Conservation (phyloP, 306 rosid species). For the Luffa acutangula region DNA sequence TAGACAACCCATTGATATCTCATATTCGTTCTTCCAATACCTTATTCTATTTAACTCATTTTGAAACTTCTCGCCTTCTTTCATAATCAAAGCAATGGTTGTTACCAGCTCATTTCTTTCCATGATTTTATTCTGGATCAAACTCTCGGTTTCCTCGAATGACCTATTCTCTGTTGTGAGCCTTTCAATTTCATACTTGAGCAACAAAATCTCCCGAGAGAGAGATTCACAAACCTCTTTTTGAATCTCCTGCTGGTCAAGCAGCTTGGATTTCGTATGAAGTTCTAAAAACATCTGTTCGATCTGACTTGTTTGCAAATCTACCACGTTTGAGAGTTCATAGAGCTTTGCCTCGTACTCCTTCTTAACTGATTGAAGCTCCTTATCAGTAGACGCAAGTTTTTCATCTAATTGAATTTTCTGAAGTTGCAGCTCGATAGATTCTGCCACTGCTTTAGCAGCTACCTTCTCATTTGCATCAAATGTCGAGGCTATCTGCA, state of each 20-base stretch:
- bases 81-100: conserved; percentile 38
- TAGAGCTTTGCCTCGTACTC: conserved; percentile 36
- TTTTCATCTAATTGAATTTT: conserved; percentile 45
- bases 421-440: conserved; percentile 48
- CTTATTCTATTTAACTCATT: conserved; percentile 35
- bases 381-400: conserved; percentile 44
- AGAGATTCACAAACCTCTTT: conserved; percentile 38
- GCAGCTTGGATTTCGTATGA: conserved; percentile 46
- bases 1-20: conserved; percentile 24
- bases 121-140: conserved; percentile 29
- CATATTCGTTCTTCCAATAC: conserved; percentile 43
- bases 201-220: conserved; percentile 42
- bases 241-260: conserved; percentile 39
- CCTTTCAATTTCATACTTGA: conserved; percentile 45
- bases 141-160: conserved; percentile 38
- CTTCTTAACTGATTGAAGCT: conserved; percentile 34
- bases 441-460: conserved; percentile 58
- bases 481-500: conserved; percentile 70
- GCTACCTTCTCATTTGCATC: conserved; percentile 86
- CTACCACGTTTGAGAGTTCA: conserved; percentile 42
- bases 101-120: conserved; percentile 50
- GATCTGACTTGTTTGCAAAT: conserved; percentile 33
- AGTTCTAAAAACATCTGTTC: conserved; percentile 47
- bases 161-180: conserved; percentile 40
- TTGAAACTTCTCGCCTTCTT: conserved; percentile 43